phyloP scores from a whole-genome alignment of 352 stramenopile species.

The Globisporangium solare region DNA sequence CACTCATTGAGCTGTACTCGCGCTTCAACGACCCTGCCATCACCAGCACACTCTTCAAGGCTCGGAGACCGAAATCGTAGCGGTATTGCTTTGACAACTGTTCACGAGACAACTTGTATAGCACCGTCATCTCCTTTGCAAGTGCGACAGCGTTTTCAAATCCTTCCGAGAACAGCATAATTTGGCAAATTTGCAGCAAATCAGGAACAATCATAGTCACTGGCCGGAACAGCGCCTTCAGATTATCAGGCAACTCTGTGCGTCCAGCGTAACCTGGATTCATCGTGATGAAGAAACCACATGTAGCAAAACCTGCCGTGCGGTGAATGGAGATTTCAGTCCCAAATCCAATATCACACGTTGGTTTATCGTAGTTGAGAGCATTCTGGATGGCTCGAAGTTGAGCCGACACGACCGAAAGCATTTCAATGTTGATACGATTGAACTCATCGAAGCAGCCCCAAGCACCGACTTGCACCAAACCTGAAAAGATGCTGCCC shows the following conservation, averaged over 20 bases:
- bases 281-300: constrained; percentile 95
- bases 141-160: constrained; percentile 89
- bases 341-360: constrained; percentile 90
- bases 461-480: constrained; percentile 87
- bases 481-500: constrained; percentile 85
- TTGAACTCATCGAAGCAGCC: constrained; percentile 89
- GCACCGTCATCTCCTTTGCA: constrained; percentile 93
- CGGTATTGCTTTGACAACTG: constrained; percentile 95
- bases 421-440: constrained; percentile 84
- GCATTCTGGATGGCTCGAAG: constrained; percentile 91
- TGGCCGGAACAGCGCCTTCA: constrained; percentile 91
- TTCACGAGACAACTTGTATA: constrained; percentile 94
- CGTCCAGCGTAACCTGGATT: constrained; percentile 91
- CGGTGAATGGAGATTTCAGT: constrained; percentile 90
- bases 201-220: constrained; percentile 94
- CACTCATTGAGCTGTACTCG: constrained; percentile 90
- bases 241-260: constrained; percentile 90
- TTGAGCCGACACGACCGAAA: constrained; percentile 85
- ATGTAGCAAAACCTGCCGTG: constrained; percentile 90
- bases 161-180: constrained; percentile 93
- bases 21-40: constrained; percentile 93
- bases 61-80: constrained; percentile 94
- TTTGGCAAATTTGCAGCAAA: constrained; percentile 90
- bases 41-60: constrained; percentile 92
- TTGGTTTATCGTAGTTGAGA: constrained; percentile 89